Evolutionary conservation across 495 filamentous ascomycete genomes (phyloP), one percentile per base, ranked within the genome.

Genomic region (Achaetomiella virescens): DNA sequence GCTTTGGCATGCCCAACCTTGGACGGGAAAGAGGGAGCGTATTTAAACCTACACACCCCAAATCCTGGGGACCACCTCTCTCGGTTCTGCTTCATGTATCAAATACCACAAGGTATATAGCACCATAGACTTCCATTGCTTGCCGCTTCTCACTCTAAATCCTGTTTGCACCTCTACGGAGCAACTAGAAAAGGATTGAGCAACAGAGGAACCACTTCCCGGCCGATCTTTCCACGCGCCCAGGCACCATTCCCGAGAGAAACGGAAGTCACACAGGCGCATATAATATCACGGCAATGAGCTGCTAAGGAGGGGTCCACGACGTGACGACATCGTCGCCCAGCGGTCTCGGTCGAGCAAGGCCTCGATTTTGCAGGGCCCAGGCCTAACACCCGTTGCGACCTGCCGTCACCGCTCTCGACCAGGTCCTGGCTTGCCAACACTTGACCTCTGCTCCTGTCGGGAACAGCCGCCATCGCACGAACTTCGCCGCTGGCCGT

Each of bases 101-200:
- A 70, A 69, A 74, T 66, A 74, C 73, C 72, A 72, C 70, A 76
- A 68, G 72, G 73, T 75, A 77, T 75, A 76, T 75, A 72, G 66
- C 70, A 63, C 64, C 63, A 66, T 66, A 62, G 66, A 63, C 69
- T 69, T n/a, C n/a, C 70, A 59, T 67, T 57, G 60, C 61, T 56
- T 48, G 59, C 64, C 68, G 57, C 59, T 70, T 60, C 52, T 8
- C 40, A 49, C 61, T 58, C 59, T 65, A 65, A 40, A 24, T 52
- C 65, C 66, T 58, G 61, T 60, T 60, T 60, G 61, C 68, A 69
- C 67, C 61, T 66, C 56, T 63, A 63, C 64, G 66, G 59, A 66
- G 18, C 7, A 49, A 62, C 63, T 58, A 62, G 51, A 41, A 46
- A 40, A 52, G 63, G 46, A 61, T 66, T 62, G 65, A 58, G 64